Conservation (phyloP, 371 early-diverging fungal genomes). For the Chytridium lagenaria region DNA sequence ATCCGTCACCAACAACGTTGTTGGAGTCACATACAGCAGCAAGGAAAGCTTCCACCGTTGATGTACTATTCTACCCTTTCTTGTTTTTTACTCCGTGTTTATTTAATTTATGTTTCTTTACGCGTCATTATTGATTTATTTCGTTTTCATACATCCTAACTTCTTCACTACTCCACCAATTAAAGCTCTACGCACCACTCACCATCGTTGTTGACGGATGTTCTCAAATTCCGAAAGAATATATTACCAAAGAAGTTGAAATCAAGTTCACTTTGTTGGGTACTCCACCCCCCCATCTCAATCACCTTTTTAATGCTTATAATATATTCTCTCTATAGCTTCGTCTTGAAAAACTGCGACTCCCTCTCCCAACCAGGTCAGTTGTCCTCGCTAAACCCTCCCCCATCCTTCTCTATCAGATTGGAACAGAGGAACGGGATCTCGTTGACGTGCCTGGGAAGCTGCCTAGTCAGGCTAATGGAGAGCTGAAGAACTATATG, state of each 20-base stretch:
- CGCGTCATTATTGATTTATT: too few relatives aligned
- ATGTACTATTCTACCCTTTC: too few relatives aligned
- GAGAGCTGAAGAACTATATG: conserved; percentile 72
- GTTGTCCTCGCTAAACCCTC: conserved; percentile 85
- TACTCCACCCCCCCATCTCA: conserved; percentile 40
- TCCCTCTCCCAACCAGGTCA: conserved; percentile 83
- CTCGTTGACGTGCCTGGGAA: conserved; percentile 92
- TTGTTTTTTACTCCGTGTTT: too few relatives aligned
- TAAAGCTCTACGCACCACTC: conserved; percentile 76
- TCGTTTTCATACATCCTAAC: too few relatives aligned
- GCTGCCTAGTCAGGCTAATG: conserved; percentile 71
- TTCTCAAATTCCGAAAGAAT: conserved; percentile 88
- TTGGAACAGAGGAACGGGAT: conserved; percentile 85
- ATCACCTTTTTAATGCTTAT: background rate
- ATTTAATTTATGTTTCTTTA: too few relatives aligned
- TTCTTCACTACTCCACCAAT: too few relatives aligned
- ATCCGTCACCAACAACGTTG: conserved; percentile 28
- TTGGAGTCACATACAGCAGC: conserved; percentile 41
- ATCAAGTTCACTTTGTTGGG: conserved; percentile 82
- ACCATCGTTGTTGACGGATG: conserved; percentile 91
- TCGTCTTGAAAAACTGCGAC: conserved; percentile 65
- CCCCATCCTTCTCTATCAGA: conserved; percentile 93
- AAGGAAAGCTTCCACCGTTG: too few relatives aligned
- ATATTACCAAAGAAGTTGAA: conserved; percentile 59
- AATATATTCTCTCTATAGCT: conserved; percentile 49